phyloP scores from a whole-genome alignment of 129 eudicot species.

The Tanacetum coccineum region DNA sequence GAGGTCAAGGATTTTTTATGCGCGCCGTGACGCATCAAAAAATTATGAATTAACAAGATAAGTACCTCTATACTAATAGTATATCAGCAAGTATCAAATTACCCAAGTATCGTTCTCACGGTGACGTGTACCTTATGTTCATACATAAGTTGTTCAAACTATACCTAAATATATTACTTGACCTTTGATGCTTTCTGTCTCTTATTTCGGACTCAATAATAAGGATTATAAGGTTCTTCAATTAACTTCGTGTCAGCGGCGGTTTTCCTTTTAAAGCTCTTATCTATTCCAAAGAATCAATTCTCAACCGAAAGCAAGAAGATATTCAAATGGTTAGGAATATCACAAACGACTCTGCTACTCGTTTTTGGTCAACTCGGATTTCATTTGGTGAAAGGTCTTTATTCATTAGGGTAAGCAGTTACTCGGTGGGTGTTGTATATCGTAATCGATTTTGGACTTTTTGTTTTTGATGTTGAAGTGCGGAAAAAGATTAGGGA shows the following conservation, averaged over 20 bases:
- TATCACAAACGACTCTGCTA: not conserved
- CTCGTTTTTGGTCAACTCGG: not conserved
- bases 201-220: not conserved
- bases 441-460: not conserved
- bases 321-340: not conserved
- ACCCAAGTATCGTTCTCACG: too few species aligned
- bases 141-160: not conserved
- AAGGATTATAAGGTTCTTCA: not conserved
- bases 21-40: too few species aligned
- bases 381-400: not conserved
- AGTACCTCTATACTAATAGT: too few species aligned
- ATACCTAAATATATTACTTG: not conserved
- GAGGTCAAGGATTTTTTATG: too few species aligned
- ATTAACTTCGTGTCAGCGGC: not conserved
- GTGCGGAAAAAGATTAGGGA: not conserved
- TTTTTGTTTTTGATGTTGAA: not conserved
- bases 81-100: too few species aligned
- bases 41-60: too few species aligned
- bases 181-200: not conserved
- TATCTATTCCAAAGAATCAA: not conserved
- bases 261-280: not conserved
- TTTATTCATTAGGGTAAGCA: too few species aligned
- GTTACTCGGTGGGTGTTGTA: too few species aligned
- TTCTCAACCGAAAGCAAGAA: too few species aligned
- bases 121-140: too few species aligned